Evolutionary conservation across 495 filamentous ascomycete species (phyloP), one percentile per base, ranked within the genome.

Genomic region (Trypethelium eluteriae): DNA sequence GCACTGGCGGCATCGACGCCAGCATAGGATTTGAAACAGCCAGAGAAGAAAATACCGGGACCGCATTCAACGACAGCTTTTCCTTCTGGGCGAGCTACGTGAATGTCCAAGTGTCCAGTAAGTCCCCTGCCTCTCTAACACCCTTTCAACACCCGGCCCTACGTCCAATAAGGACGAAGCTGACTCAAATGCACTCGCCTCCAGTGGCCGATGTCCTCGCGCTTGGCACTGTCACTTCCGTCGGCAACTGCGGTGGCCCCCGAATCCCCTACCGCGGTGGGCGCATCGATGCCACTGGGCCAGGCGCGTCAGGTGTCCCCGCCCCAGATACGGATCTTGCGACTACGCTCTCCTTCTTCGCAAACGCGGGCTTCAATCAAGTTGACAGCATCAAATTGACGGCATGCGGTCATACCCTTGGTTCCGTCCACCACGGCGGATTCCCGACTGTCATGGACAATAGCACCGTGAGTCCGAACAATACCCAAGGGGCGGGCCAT

Each of bases 11-110:
- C 16, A 59, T 69, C 25, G 67, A 69, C 39, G 67, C 67, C 14
- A 56, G 39, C 25, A 69, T 69, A 16, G 38, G 46, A 9, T 65
- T 69, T 38, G 67, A 69, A 44, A 62, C 63, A 11, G 25, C n/a
- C 2, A 50, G 67, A 41, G 49, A 18, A n/a, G 67, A 69, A n/a
- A 62, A 69, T 39, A 39, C 10, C 38, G 67, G 67, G 36, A 62
- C 41, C n/a, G 67, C 67, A 2, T 69, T 69, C 47, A 69, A 69
- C 61, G 63, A 65, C 41, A 65, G 41, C 47, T 65, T 69, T 38
- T 59, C 53, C 5, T 59, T 59, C 36, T 59, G 53, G 53, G 53
- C 53, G 53, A 59, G 10, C 7, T 59, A 59, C 14, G 53, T 59
- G 53, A 59, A 59, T 59, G 53, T 4, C 53, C 18, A 59, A 18